Conservation (phyloP, 2,329 filamentous ascomycete species). For the Apiospora rasikravindrae region DNA sequence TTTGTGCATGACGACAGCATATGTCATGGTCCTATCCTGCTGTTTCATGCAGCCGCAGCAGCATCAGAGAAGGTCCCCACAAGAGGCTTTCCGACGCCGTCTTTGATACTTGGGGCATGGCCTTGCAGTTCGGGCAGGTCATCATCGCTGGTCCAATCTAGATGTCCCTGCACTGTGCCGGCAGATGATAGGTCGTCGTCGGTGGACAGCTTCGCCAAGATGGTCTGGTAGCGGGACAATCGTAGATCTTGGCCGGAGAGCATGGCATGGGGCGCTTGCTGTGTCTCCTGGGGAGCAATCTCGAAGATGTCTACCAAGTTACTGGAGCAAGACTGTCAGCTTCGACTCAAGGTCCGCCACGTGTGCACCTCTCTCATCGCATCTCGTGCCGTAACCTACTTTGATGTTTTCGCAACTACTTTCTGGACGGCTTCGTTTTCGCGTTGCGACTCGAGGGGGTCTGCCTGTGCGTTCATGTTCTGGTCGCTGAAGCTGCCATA, state of each 20-base stretch:
- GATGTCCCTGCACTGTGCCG: conserved; percentile 46
- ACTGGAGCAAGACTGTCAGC: conserved; percentile 42
- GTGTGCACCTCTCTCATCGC: conserved; percentile 27
- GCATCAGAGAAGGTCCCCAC: conserved; percentile 67
- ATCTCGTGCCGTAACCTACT: conserved; percentile 48
- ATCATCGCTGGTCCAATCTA: conserved; percentile 61
- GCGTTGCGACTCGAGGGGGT: conserved; percentile 66
- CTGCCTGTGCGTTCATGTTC: conserved; percentile 58
- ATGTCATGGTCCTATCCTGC: background rate
- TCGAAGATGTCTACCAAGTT: conserved; percentile 73
- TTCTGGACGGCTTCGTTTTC: conserved; percentile 69
- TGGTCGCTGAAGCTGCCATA: conserved; percentile 69
- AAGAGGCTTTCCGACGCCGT: conserved; percentile 49
- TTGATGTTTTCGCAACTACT: conserved; percentile 67
- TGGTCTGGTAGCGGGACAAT: conserved; percentile 63
- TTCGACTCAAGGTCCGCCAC: conserved; percentile 16
- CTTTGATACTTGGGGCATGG: conserved; percentile 44
- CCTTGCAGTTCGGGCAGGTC: conserved; percentile 47
- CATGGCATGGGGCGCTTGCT: conserved; percentile 36
- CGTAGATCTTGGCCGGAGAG: conserved; percentile 59
- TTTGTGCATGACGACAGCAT: background rate
- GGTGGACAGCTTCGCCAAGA: conserved; percentile 63
- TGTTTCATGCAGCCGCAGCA: conserved; percentile 45
- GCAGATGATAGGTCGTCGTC: conserved; percentile 46
- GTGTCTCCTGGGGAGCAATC: conserved; percentile 58